These are phyloP conservation scores for Delphinella strobiligena DNA, from an alignment of 2,329 filamentous ascomycete species.

Conservation along the genomic window DNA sequence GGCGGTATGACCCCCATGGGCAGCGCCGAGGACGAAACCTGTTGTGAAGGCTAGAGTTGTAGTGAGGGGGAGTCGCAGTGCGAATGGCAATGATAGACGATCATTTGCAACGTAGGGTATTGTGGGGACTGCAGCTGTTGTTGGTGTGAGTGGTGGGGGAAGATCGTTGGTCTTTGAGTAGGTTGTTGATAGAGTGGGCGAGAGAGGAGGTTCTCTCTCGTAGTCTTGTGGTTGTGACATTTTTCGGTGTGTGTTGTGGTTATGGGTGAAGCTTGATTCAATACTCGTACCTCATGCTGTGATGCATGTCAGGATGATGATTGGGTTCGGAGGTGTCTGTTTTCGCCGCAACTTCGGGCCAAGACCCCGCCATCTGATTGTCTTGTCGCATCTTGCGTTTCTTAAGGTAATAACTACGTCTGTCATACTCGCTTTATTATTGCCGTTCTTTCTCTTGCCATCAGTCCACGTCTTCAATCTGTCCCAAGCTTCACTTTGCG, in stretches of 20 bases:
- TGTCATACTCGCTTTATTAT: too few relatives aligned
- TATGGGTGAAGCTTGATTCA: neutral
- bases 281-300: too few relatives aligned
- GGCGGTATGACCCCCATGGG: constrained; percentile 19
- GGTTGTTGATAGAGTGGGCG: constrained; percentile 1
- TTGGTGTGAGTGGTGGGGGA: neutral
- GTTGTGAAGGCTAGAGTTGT: constrained; percentile 14
- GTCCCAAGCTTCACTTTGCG: too few relatives aligned
- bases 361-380: neutral
- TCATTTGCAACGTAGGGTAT: constrained; percentile 7
- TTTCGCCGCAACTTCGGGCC: constrained; percentile 3
- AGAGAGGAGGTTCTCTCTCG: neutral
- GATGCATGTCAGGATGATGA: constrained; percentile 1
- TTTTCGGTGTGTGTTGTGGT: constrained; percentile 1
- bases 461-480: too few relatives aligned
- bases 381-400: too few relatives aligned
- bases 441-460: too few relatives aligned
- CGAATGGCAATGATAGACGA: constrained; percentile 22
- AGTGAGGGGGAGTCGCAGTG: constrained; percentile 19
- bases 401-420: too few relatives aligned
- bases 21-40: constrained; percentile 20
- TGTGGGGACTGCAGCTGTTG: neutral
- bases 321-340: neutral
- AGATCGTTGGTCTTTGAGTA: neutral
- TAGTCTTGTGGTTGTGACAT: neutral